Evolutionary conservation across 2,329 filamentous ascomycete genomes (phyloP).

Genomic region (Diaporthe sp.): DNA sequence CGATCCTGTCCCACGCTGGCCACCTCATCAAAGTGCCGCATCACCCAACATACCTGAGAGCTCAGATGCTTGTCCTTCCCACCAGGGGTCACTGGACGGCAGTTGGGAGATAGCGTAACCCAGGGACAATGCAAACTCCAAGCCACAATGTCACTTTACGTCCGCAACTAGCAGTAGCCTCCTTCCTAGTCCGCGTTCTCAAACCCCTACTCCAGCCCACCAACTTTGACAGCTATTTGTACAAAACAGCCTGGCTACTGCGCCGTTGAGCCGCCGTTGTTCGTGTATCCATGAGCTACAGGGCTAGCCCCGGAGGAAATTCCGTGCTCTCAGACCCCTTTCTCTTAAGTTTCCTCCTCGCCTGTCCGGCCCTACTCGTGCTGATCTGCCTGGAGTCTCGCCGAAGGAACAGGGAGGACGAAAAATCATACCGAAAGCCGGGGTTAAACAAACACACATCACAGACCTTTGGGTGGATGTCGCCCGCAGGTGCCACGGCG

Average conservation of each 20-base stretch:
- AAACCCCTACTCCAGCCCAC: slow-evolving; percentile 13
- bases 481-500: slow-evolving; percentile 13
- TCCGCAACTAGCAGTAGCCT: slow-evolving; percentile 36
- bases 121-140: slow-evolving; percentile 31
- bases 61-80: slow-evolving; percentile 8
- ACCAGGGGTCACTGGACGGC: slow-evolving; percentile 23
- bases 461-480: not conserved
- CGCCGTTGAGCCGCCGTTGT: slow-evolving; percentile 34
- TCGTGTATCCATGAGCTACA: slow-evolving; percentile 31
- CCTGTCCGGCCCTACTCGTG: slow-evolving; percentile 1
- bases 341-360: not conserved
- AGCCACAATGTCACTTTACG: slow-evolving; percentile 38
- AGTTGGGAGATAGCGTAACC: slow-evolving; percentile 35
- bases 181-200: not conserved
- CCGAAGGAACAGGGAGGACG: not conserved
- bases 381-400: not conserved
- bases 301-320: slow-evolving; percentile 19
- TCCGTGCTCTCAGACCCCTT: slow-evolving; percentile 15
- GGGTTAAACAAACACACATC: not conserved
- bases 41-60: not conserved
- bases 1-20: slow-evolving; percentile 32
- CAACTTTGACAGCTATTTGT: slow-evolving; percentile 3
- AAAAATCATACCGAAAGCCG: not conserved
- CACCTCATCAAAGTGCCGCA: slow-evolving; percentile 30
- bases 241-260: slow-evolving; percentile 1